These are phyloP conservation scores for Bjerkandera adusta DNA, from an alignment of 1,284 basidiomycete genomes.

Conservation along the genomic window DNA sequence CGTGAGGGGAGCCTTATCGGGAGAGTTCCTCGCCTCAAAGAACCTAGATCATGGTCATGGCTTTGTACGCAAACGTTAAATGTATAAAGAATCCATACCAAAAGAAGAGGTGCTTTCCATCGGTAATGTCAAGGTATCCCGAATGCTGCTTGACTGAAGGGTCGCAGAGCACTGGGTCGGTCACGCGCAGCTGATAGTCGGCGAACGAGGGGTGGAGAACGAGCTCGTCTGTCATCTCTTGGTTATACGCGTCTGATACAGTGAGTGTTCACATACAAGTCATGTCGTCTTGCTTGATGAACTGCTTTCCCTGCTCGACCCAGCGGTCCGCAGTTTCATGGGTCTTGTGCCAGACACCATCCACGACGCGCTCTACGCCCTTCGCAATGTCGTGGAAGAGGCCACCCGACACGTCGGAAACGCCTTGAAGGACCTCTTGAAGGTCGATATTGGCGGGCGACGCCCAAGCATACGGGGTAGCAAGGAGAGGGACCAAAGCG, in stretches of 20 bases:
- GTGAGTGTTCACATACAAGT: constrained; percentile 45
- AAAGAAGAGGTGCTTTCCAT: constrained; percentile 87
- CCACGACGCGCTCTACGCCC: constrained; percentile 31
- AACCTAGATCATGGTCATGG: constrained; percentile 47
- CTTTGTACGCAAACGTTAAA: constrained; percentile 9
- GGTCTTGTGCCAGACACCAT: constrained; percentile 31
- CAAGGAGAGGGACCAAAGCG: constrained; percentile 21
- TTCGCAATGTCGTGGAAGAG: constrained; percentile 27
- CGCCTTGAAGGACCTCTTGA: constrained; percentile 32
- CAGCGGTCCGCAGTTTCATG: constrained; percentile 52
- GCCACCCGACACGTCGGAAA: constrained; percentile 22
- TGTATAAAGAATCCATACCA: constrained; percentile 50
- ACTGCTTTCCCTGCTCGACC: constrained; percentile 58
- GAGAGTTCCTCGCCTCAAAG: constrained; percentile 78
- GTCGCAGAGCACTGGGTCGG: constrained; percentile 78
- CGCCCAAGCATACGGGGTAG: constrained; percentile 20
- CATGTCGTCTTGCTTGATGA: constrained; percentile 61
- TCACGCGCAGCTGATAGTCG: constrained; percentile 72
- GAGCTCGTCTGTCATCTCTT: constrained; percentile 78
- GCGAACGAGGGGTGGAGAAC: constrained; percentile 72
- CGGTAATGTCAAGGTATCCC: constrained; percentile 86
- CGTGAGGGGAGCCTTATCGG: constrained; percentile 75
- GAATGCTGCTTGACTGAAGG: constrained; percentile 82
- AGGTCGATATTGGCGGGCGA: constrained; percentile 27
- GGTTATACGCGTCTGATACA: too few species aligned